Conservation (phyloP, 208 protist species). For the Trichomonas vaginalis region DNA sequence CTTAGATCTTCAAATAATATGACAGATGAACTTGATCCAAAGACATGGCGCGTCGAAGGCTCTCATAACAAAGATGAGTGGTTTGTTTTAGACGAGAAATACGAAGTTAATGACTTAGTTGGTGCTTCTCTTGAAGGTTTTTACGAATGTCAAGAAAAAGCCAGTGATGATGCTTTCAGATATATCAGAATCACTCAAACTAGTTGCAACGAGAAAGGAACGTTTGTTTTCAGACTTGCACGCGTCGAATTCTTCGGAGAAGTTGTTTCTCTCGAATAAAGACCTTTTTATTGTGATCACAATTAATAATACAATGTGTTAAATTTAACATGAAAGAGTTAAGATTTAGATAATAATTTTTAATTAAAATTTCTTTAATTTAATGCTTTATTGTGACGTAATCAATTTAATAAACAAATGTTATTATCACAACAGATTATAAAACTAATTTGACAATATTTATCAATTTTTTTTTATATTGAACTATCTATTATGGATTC, state of each 20-base stretch:
- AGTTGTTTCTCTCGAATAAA: neutral
- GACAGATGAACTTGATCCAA: neutral
- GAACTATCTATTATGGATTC: no score
- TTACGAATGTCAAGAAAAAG: neutral
- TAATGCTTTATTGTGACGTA: no score
- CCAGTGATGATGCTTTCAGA: neutral
- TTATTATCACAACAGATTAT: no score
- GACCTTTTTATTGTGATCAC: no score
- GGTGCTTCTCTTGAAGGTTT: neutral
- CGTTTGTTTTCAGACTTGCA: neutral
- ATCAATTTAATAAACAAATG: no score
- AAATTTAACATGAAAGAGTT: no score
- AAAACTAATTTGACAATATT: no score
- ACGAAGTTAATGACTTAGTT: neutral
- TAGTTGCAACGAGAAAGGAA: neutral
- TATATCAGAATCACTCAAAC: neutral
- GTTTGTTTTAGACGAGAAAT: neutral
- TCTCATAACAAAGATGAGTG: neutral
- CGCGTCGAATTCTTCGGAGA: neutral
- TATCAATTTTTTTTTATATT: no score
- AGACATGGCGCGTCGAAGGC: neutral
- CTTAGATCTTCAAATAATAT: neutral
- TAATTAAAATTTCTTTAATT: no score
- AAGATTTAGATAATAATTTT: no score
- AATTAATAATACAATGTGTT: no score